phyloP scores from a whole-genome alignment of 1,284 basidiomycete species.

The Dichomitus squalens region DNA sequence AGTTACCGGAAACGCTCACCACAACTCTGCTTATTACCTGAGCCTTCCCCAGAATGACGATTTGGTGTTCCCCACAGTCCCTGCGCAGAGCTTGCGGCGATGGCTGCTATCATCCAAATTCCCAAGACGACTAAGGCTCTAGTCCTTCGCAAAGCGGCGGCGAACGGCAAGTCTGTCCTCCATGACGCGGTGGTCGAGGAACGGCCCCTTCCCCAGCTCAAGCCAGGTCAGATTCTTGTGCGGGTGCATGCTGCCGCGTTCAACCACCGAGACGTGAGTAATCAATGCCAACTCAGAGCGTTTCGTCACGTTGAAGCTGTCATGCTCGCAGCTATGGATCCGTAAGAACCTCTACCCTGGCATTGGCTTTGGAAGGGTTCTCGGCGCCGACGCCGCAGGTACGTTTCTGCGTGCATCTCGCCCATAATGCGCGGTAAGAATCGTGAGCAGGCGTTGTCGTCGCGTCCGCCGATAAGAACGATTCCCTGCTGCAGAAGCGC shows the following conservation, averaged over 20 bases:
- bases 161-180: conserved; percentile 39
- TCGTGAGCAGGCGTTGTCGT: conserved; percentile 57
- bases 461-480: conserved; percentile 52
- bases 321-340: conserved; percentile 63
- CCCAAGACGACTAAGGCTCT: conserved; percentile 37
- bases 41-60: background rate
- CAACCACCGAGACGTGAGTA: conserved; percentile 77
- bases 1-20: conserved; percentile 2
- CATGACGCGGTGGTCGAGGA: conserved; percentile 58
- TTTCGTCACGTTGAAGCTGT: background rate
- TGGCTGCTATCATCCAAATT: conserved; percentile 13
- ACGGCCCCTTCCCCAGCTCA: conserved; percentile 49
- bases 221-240: conserved; percentile 62
- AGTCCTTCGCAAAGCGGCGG: conserved; percentile 41
- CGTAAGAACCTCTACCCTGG: conserved; percentile 72
- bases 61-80: background rate
- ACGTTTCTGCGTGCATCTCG: conserved; percentile 12
- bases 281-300: background rate
- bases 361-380: conserved; percentile 58
- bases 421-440: background rate
- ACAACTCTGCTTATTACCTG: background rate
- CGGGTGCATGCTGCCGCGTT: conserved; percentile 72
- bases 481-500: conserved; percentile 60
- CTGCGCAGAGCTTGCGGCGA: background rate
- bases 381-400: conserved; percentile 81